These are phyloP conservation scores for Phytophthora sp. DNA, from an alignment of 352 stramenopile genomes.

Conservation along the genomic window DNA sequence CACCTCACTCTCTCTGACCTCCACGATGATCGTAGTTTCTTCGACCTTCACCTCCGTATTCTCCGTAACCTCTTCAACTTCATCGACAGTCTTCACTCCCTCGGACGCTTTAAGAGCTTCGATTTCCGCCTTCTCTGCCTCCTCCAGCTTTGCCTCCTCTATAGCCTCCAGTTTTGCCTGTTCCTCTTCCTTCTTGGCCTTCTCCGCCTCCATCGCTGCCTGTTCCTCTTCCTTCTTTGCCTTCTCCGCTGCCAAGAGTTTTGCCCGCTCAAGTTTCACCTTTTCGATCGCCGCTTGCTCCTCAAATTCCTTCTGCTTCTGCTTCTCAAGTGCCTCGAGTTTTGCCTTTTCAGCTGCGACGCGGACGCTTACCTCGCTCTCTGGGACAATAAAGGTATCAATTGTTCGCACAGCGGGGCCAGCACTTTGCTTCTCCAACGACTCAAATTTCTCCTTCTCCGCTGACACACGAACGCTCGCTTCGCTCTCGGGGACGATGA, in stretches of 20 bases:
- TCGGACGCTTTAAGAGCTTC: background rate
- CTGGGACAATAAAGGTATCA: slow-evolving; percentile 46
- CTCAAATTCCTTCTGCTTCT: slow-evolving; percentile 45
- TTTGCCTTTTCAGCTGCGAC: slow-evolving; percentile 52
- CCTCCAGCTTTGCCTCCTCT: background rate
- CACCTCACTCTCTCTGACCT: background rate
- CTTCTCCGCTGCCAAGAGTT: slow-evolving; percentile 24
- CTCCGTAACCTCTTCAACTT: background rate
- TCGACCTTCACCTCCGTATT: background rate
- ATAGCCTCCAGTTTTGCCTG: background rate
- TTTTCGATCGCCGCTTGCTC: slow-evolving; percentile 29
- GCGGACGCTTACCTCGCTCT: slow-evolving; percentile 42
- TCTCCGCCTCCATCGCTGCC: background rate
- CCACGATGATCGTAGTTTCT: background rate
- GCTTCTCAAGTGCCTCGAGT: slow-evolving; percentile 48
- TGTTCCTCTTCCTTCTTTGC: slow-evolving; percentile 16
- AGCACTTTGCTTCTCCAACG: slow-evolving; percentile 35
- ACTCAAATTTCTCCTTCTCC: slow-evolving; percentile 42
- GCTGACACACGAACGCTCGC: slow-evolving; percentile 36
- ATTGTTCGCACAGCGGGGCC: slow-evolving; percentile 30
- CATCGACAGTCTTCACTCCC: background rate
- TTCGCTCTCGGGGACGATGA: slow-evolving; percentile 34
- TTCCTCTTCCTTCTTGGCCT: background rate
- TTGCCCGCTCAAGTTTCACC: slow-evolving; percentile 29
- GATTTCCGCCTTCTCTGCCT: background rate